Base-by-base conservation (phyloP, 768 basidiomycete genomes). In the Mycena epipterygia region DNA sequence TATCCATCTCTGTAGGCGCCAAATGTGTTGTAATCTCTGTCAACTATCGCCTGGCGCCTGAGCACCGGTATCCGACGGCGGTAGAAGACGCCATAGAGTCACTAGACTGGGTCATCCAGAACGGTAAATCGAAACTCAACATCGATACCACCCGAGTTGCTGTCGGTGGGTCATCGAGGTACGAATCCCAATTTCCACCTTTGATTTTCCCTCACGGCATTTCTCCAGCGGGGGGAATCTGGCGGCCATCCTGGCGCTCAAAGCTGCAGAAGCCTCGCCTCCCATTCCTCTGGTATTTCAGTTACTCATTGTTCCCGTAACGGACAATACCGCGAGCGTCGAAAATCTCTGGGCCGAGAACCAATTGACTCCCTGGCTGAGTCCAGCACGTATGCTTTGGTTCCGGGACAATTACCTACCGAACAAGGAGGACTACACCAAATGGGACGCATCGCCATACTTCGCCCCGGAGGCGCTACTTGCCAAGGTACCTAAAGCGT, bases 91-190 rank as follows among this genome's bases (percentile, higher is more conserved):
- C 91, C 0, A 76, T 92, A n/a, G 91, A 91, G 44, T 82, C 91
- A 4, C 81, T 94, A 3, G 78, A 87, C 49, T 94, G 92, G 91
- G 86, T 91, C 4, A 74, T 86, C 64, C 74, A 76, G 51, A 78
- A 89, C 35, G 92, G 89, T 1, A 77, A 80, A 23, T 74, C 76
- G 2, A 76, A 82, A 29, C 83, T 93, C 23, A 79, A 81, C 35
- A 81, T 89, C 46, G 84, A 93, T 73, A 79, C 81, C 13, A 78
- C 77, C n/a, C 83, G 84, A 63, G 86, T 94, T 57, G 90, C 91
- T 4, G 89, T 93, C 4, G 92, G 93, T 2, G 93, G 93, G 9
- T 90, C 90, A 7, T 93, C 92, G 19, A 91, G 92, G 91, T 88
- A 77, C 23, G 79, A 58, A 35, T 48, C 41, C 27, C 49, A 19